phyloP scores from a whole-genome alignment of 192 early-diverging fungal genomes.

The Martensiomyces pterosporus region DNA sequence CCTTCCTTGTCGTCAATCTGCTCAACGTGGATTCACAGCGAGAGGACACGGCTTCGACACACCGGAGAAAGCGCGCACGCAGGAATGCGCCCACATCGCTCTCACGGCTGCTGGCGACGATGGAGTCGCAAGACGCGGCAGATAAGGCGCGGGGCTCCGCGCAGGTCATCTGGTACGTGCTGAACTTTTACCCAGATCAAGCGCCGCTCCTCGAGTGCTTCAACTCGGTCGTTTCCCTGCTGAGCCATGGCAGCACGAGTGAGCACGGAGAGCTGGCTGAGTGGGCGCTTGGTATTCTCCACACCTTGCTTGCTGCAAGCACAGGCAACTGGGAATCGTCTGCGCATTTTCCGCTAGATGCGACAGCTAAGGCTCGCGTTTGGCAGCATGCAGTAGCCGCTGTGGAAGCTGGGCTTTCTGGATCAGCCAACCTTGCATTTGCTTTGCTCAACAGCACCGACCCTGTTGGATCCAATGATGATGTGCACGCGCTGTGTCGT shows the following conservation, averaged over 20 bases:
- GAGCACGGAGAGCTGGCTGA: slow-evolving; percentile 23
- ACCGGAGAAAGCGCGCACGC: slow-evolving; percentile 26
- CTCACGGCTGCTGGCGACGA: slow-evolving; percentile 20
- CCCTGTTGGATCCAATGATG: neutral
- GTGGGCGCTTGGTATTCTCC: slow-evolving; percentile 35
- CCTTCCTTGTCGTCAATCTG: slow-evolving; percentile 20
- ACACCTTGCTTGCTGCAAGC: slow-evolving; percentile 5
- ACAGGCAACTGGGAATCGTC: neutral
- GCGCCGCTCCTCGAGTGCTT: too few relatives aligned
- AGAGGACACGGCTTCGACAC: too few relatives aligned
- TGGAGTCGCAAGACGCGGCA: slow-evolving; percentile 16
- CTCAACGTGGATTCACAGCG: neutral
- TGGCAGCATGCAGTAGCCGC: slow-evolving; percentile 40
- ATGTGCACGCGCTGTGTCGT: slow-evolving; percentile 19
- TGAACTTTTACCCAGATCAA: slow-evolving; percentile 20
- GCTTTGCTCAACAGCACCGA: slow-evolving; percentile 16
- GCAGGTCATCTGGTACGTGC: slow-evolving; percentile 36
- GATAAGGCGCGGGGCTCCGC: slow-evolving; percentile 32
- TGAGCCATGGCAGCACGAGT: slow-evolving; percentile 24
- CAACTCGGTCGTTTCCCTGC: too few relatives aligned
- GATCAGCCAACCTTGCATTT: slow-evolving; percentile 23
- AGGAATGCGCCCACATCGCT: slow-evolving; percentile 26
- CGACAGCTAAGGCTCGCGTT: slow-evolving; percentile 9
- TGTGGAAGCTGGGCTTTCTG: slow-evolving; percentile 22
- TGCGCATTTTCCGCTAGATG: neutral